Percentiles rank a stretch among this genome's conserved stretches.
phyloP scores from a whole-genome alignment of 2,329 filamentous ascomycete genomes.

The Kalmusia sp. region DNA sequence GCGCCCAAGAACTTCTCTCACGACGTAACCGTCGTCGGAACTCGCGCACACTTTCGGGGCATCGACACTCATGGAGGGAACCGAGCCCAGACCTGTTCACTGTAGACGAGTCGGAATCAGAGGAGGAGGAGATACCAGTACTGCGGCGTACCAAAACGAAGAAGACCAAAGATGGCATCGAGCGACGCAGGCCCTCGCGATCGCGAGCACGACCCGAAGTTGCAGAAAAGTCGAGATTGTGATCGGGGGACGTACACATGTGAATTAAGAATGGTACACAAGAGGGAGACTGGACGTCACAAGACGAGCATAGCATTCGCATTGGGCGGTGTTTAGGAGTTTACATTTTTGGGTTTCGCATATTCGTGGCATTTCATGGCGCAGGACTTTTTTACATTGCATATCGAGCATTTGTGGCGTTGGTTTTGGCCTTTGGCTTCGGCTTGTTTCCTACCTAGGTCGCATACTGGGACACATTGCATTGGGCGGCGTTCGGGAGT shows the following conservation, averaged over 20 bases:
- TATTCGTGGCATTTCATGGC: slow-evolving; percentile 31
- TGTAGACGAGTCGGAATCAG: slow-evolving; percentile 50
- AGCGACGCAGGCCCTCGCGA: slow-evolving; percentile 42
- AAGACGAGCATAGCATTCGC: slow-evolving; percentile 21
- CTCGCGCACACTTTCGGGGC: slow-evolving; percentile 46
- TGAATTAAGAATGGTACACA: slow-evolving; percentile 8
- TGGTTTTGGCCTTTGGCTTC: slow-evolving; percentile 5
- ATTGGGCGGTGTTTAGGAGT: slow-evolving; percentile 37
- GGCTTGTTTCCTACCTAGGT: slow-evolving; percentile 12
- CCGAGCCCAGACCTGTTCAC: slow-evolving; percentile 52
- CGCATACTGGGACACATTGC: slow-evolving; percentile 23
- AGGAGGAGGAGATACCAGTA: slow-evolving; percentile 40
- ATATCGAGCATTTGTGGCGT: slow-evolving; percentile 18
- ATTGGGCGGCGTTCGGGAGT: slow-evolving; percentile 35
- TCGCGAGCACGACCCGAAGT: slow-evolving; percentile 36
- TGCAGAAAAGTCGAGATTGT: slow-evolving; percentile 40
- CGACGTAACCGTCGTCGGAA: slow-evolving; percentile 39
- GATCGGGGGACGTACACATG: slow-evolving; percentile 9
- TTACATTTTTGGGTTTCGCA: slow-evolving; percentile 14
- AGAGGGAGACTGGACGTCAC: slow-evolving; percentile 5
- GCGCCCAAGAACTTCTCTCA: slow-evolving; percentile 44
- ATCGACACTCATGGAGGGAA: slow-evolving; percentile 51
- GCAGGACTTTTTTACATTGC: slow-evolving; percentile 16
- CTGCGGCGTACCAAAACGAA: slow-evolving; percentile 36
- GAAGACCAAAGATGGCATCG: slow-evolving; percentile 44